Percentiles rank a stretch among this genome's conserved stretches.
phyloP scores from a whole-genome alignment of 2,329 filamentous ascomycete species.

The Aureobasidium sp. region DNA sequence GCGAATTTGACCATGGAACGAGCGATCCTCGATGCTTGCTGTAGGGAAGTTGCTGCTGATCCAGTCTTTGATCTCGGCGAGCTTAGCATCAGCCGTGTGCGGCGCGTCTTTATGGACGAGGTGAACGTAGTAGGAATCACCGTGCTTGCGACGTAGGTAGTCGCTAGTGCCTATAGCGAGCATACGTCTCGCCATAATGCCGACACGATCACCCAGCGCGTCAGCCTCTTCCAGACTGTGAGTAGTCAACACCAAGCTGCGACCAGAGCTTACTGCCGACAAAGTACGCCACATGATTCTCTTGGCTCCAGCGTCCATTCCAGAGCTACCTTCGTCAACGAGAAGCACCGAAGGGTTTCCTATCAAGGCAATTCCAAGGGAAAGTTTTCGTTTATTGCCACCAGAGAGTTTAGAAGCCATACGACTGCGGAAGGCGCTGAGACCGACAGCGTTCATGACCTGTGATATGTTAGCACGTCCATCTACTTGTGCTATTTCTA shows the following conservation, averaged over 20 bases:
- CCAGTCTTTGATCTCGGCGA: slow-evolving; percentile 60
- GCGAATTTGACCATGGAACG: slow-evolving; percentile 79
- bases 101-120: slow-evolving; percentile 70
- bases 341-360: slow-evolving; percentile 83
- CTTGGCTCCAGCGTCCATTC: slow-evolving; percentile 86
- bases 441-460: slow-evolving; percentile 66
- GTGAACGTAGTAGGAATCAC: slow-evolving; percentile 74
- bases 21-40: slow-evolving; percentile 64
- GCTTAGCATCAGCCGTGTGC: slow-evolving; percentile 62
- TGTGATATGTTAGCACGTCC: neutral
- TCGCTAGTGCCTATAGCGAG: slow-evolving; percentile 74
- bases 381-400: slow-evolving; percentile 90
- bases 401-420: slow-evolving; percentile 77
- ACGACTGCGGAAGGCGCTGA: slow-evolving; percentile 61
- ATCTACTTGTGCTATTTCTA: neutral
- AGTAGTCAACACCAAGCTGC: slow-evolving; percentile 82
- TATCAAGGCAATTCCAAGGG: slow-evolving; percentile 82
- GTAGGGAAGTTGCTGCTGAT: slow-evolving; percentile 54
- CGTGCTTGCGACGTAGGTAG: slow-evolving; percentile 65
- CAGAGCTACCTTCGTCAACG: slow-evolving; percentile 81
- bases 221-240: slow-evolving; percentile 96
- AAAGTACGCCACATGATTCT: slow-evolving; percentile 90
- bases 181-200: slow-evolving; percentile 81
- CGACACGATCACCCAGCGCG: slow-evolving; percentile 73
- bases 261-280: slow-evolving; percentile 62